Conservation (phyloP, 345 rosid genomes). For the Heritiera littoralis region DNA sequence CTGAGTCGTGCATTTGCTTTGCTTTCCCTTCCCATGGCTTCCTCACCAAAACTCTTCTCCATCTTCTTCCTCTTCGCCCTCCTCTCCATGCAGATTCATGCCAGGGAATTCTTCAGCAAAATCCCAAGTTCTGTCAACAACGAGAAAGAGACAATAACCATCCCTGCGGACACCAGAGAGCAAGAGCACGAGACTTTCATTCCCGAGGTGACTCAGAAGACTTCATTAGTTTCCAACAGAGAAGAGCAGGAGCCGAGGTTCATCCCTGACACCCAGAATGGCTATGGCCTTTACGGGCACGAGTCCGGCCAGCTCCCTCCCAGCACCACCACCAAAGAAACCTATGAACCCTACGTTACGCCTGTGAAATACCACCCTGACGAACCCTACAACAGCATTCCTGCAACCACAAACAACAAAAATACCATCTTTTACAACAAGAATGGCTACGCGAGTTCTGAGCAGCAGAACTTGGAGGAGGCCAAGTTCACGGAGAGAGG, state of each 20-base stretch:
- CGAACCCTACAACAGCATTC: slow-evolving; percentile 32
- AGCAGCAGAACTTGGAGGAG: slow-evolving; percentile 22
- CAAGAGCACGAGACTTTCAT: background rate
- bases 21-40: slow-evolving; percentile 26
- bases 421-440: slow-evolving; percentile 27
- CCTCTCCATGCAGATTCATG: slow-evolving; percentile 27
- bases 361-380: slow-evolving; percentile 22
- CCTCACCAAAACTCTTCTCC: slow-evolving; percentile 24
- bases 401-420: slow-evolving; percentile 14
- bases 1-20: background rate
- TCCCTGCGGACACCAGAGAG: slow-evolving; percentile 6
- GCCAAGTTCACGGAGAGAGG: slow-evolving; percentile 26
- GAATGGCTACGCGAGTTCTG: slow-evolving; percentile 15
- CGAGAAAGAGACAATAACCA: slow-evolving; percentile 15
- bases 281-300: slow-evolving; percentile 57
- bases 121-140: slow-evolving; percentile 22
- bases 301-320: slow-evolving; percentile 34
- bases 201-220: background rate
- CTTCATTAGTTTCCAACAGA: background rate
- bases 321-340: slow-evolving; percentile 25
- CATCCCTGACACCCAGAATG: slow-evolving; percentile 43
- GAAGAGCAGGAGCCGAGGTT: slow-evolving; percentile 35
- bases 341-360: slow-evolving; percentile 28
- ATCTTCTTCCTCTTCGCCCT: slow-evolving; percentile 29
- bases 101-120: slow-evolving; percentile 48